Base-by-base conservation (phyloP, 805 yeast genomes). In the Kurtzmaniella fragi region DNA sequence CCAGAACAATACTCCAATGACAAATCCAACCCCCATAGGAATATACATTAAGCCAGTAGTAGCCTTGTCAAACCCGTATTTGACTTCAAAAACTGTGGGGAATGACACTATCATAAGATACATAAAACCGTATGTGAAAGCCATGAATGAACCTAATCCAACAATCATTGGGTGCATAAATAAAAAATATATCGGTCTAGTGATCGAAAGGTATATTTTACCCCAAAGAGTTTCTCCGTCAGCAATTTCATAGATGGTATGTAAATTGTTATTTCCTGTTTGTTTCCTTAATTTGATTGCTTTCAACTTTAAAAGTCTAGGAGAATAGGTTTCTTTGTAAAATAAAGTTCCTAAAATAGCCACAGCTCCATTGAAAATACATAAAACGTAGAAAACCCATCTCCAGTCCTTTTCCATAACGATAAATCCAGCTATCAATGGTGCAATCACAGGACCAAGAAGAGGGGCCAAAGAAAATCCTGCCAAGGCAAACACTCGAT, bases 121-220 rank as follows among this genome's bases (percentile, higher is more conserved):
- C 61, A 66, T 54, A 42, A 65, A 63, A n/a, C 69, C 70, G 42
- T 66, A 65, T 9, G 60, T 57, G 46, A 66, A 61, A 2, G 70
- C 70, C 68, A 66, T 61, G 44, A 62, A 66, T 11, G 67, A 55
- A 1, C 71, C 70, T 39, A 66, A 52, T 0, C 70, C 70, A 28
- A 62, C 46, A 11, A 66, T 53, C 63, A 66, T 62, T 2, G 70
- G 70, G 42, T 66, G 62, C 14, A 59, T 52, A 41, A 50, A 48
- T 9, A 66, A 50, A 17, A 65, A 52, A 17, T 57, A 54, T 15
- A 66, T 28, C 4, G 71, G 71, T 31, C 70, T 46, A 14, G 54
- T 44, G 44, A 63, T 52, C 5, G 61, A 54, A 11, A 49, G 40
- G 28, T 43, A 47, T 34, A 61, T 43, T 31, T 56, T 52, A 3